Evolutionary conservation across 805 yeast genomes (phyloP).

Genomic region (Ogataea parapolymorpha): DNA sequence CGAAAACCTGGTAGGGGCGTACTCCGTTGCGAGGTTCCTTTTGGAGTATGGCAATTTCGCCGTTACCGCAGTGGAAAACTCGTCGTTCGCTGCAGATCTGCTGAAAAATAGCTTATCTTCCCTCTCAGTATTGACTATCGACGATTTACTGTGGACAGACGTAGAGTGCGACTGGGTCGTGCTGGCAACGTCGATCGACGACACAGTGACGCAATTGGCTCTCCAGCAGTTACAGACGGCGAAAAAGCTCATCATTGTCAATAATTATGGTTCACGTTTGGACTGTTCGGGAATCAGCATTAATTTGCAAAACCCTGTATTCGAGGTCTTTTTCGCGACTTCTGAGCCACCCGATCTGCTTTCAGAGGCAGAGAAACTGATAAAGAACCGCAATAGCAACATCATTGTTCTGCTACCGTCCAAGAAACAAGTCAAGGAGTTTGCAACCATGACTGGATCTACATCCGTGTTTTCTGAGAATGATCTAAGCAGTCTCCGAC

Average conservation of each 20-base stretch:
- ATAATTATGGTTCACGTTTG: constrained; percentile 2
- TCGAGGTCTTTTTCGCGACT: constrained; percentile 8
- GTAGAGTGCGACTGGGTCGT: constrained; percentile 1
- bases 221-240: background rate
- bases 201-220: constrained; percentile 4
- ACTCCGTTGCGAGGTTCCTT: constrained; percentile 8
- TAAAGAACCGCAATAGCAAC: background rate
- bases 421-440: constrained; percentile 7
- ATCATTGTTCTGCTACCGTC: constrained; percentile 14
- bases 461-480: background rate
- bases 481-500: constrained; percentile 6
- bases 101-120: constrained; percentile 2
- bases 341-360: background rate
- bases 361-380: constrained; percentile 2
- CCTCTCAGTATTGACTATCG: background rate
- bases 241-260: constrained; percentile 10
- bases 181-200: constrained; percentile 1
- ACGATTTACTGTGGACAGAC: constrained; percentile 1
- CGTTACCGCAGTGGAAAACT: constrained; percentile 12
- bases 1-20: constrained; percentile 10
- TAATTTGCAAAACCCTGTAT: background rate
- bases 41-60: constrained; percentile 3
- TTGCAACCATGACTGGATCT: background rate
- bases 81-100: constrained; percentile 9
- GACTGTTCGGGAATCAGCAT: background rate